Conservation (phyloP, 495 filamentous ascomycete species). For the Tricharina praecox region DNA sequence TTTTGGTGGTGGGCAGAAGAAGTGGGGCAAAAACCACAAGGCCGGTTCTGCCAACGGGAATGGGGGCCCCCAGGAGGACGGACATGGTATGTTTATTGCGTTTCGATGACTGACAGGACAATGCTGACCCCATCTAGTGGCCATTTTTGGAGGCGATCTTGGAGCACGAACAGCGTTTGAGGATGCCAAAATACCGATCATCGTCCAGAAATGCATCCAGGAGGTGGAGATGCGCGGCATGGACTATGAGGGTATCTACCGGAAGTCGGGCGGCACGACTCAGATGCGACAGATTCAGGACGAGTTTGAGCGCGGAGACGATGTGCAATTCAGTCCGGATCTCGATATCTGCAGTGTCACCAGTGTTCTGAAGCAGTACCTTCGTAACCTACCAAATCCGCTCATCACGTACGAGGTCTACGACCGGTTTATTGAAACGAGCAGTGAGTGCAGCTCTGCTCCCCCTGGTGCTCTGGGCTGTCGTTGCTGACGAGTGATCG, state of each 20-base stretch:
- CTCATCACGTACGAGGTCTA: slow-evolving; percentile 88
- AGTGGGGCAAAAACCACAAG: slow-evolving; percentile 21
- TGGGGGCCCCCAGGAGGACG: neutral
- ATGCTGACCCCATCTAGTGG: neutral
- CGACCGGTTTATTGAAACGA: slow-evolving; percentile 68
- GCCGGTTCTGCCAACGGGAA: slow-evolving; percentile 9
- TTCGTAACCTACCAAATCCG: slow-evolving; percentile 80
- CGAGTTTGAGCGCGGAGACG: slow-evolving; percentile 69
- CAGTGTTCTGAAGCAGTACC: slow-evolving; percentile 91
- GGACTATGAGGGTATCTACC: slow-evolving; percentile 96
- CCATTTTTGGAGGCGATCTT: slow-evolving; percentile 78
- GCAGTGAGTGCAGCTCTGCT: slow-evolving; percentile 32
- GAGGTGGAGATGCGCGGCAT: slow-evolving; percentile 95
- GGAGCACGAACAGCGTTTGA: slow-evolving; percentile 75
- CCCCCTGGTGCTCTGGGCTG: too few relatives aligned
- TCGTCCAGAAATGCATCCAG: slow-evolving; percentile 88
- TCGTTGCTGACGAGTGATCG: too few relatives aligned
- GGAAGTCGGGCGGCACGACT: slow-evolving; percentile 82
- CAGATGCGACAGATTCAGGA: slow-evolving; percentile 75
- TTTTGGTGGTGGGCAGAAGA: slow-evolving; percentile 19
- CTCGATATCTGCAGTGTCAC: slow-evolving; percentile 96
- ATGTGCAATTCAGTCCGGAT: slow-evolving; percentile 81
- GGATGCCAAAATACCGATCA: slow-evolving; percentile 69
- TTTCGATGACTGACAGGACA: neutral
- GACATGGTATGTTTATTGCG: slow-evolving; percentile 1